phyloP scores from a whole-genome alignment of 805 yeast species.

The Zygosaccharomyces pseudorouxii region DNA sequence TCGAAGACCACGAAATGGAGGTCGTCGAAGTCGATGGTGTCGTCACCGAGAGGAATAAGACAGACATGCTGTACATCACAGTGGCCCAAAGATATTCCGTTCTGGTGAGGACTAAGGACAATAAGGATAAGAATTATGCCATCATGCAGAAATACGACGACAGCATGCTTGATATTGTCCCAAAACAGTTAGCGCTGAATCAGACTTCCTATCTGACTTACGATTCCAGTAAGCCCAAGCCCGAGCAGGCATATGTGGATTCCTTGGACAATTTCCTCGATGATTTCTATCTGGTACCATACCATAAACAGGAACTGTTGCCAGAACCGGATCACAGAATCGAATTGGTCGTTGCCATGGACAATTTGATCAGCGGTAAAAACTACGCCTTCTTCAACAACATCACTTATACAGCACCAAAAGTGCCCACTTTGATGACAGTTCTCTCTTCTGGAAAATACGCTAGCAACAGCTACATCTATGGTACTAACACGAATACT shows the following conservation, averaged over 20 bases:
- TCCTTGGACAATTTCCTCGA: conserved; percentile 54
- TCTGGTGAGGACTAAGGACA: conserved; percentile 65
- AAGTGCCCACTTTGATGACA: conserved; percentile 79
- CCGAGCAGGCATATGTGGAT: conserved; percentile 42
- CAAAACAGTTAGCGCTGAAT: conserved; percentile 60
- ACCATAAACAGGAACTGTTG: conserved; percentile 46
- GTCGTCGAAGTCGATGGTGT: conserved; percentile 93
- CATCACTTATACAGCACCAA: conserved; percentile 70
- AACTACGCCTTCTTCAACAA: conserved; percentile 97
- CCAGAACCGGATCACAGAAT: conserved; percentile 68
- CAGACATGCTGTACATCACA: conserved; percentile 70
- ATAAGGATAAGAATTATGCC: conserved; percentile 64
- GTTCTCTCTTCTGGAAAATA: conserved; percentile 67
- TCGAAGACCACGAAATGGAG: conserved; percentile 82
- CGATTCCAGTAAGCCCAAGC: conserved; percentile 40
- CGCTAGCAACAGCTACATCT: conserved; percentile 49
- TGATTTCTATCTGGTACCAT: conserved; percentile 73
- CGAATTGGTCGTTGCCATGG: conserved; percentile 74
- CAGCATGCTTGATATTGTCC: conserved; percentile 74
- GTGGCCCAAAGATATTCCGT: conserved; percentile 91
- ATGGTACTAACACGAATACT: conserved; percentile 78
- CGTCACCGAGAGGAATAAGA: conserved; percentile 67
- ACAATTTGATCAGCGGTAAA: conserved; percentile 77
- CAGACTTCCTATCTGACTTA: conserved; percentile 72
- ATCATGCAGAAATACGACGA: conserved; percentile 78